A percentile compares a stretch with the other conserved stretches of the same genome.
phyloP scores from a whole-genome alignment of 2,329 filamentous ascomycete genomes.

The Verticillium nonalfalfae region DNA sequence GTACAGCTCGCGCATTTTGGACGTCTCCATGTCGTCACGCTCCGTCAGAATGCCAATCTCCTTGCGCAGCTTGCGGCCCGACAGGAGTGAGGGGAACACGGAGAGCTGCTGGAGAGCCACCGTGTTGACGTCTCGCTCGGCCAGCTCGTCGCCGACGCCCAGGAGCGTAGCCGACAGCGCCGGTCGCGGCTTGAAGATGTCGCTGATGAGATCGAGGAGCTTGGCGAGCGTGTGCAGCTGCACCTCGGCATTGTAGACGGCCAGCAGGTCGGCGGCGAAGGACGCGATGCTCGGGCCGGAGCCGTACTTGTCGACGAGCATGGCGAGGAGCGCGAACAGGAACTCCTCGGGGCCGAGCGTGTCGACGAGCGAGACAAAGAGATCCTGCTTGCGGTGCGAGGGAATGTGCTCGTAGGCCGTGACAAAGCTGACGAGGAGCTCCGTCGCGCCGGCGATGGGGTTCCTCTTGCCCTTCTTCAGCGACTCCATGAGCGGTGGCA shows the following conservation, averaged over 20 bases:
- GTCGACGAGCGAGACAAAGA: slow-evolving; percentile 80
- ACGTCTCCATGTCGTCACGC: slow-evolving; percentile 58
- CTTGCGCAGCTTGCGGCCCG: slow-evolving; percentile 48
- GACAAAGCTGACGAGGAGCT: slow-evolving; percentile 91
- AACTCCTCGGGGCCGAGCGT: slow-evolving; percentile 84
- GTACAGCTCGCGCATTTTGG: slow-evolving; percentile 63
- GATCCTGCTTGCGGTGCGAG: slow-evolving; percentile 69
- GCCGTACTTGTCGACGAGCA: slow-evolving; percentile 86
- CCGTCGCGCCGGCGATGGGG: slow-evolving; percentile 74
- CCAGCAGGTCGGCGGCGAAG: slow-evolving; percentile 71
- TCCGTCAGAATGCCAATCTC: slow-evolving; percentile 53
- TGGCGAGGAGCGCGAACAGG: slow-evolving; percentile 77
- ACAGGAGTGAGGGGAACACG: slow-evolving; percentile 51
- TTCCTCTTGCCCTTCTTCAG: slow-evolving; percentile 74
- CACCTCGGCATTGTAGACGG: slow-evolving; percentile 64
- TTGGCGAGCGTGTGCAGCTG: slow-evolving; percentile 75
- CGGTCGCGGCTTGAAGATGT: slow-evolving; percentile 71
- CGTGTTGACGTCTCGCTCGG: slow-evolving; percentile 39
- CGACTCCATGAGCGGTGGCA: slow-evolving; percentile 83
- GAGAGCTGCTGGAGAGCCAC: slow-evolving; percentile 49
- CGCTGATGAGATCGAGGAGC: slow-evolving; percentile 66
- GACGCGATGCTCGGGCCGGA: slow-evolving; percentile 65
- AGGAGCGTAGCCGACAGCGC: slow-evolving; percentile 68
- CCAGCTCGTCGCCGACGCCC: slow-evolving; percentile 40
- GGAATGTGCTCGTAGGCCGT: slow-evolving; percentile 96